Percentiles rank a stretch among this genome's conserved stretches.
These are phyloP conservation scores for Aphanomyces astaci DNA, from an alignment of 352 stramenopile genomes.

Conservation along the genomic window DNA sequence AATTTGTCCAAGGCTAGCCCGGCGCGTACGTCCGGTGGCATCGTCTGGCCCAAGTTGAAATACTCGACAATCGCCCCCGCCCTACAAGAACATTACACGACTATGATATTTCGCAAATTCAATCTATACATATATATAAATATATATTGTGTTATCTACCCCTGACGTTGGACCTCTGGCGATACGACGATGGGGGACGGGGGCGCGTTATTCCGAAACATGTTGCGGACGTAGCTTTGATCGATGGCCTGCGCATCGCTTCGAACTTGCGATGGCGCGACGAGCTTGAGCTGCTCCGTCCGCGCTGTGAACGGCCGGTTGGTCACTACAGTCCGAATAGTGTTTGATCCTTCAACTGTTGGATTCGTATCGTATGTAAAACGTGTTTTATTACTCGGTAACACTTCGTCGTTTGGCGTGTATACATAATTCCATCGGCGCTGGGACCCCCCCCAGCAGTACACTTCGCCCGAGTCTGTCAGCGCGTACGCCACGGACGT, in stretches of 20 bases:
- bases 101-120: background rate
- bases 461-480: conserved; percentile 59
- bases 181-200: background rate
- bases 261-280: background rate
- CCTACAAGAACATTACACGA: background rate
- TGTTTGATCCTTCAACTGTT: no score
- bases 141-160: background rate
- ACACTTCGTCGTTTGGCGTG: conserved; percentile 1
- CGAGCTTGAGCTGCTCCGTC: conserved; percentile 20
- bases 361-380: no score
- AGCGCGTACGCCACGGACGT: conserved; percentile 48
- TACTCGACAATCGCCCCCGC: conserved; percentile 3
- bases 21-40: background rate
- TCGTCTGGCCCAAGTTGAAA: background rate
- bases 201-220: conserved; percentile 9
- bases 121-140: no score
- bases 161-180: background rate
- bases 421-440: conserved; percentile 69
- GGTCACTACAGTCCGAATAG: background rate
- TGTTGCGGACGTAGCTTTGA: conserved; percentile 14
- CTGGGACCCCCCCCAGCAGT: conserved; percentile 70
- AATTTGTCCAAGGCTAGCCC: background rate
- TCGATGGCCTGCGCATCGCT: background rate
- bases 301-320: conserved; percentile 14
- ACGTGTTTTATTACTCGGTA: conserved; percentile 1